Conservation (phyloP, 139 green algal genomes). For the Volvox reticuliferus region DNA sequence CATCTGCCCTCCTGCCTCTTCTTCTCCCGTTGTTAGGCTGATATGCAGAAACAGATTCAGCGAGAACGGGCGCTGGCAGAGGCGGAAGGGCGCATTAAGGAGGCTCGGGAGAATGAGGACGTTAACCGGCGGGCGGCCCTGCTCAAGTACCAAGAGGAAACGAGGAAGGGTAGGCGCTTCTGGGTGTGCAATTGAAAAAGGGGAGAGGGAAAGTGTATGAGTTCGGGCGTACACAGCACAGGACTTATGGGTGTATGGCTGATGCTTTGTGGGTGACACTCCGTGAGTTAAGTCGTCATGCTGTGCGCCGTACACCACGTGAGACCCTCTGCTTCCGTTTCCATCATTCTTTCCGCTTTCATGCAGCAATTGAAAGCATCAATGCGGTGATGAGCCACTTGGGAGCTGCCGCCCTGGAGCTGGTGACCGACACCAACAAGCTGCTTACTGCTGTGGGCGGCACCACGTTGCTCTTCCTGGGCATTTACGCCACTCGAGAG, state of each 20-base stretch:
- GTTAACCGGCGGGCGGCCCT: slow-evolving; percentile 87
- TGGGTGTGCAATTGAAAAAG: neutral
- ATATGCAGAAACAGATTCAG: slow-evolving; percentile 89
- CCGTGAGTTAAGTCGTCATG: neutral
- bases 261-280: too few species aligned
- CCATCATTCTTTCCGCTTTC: neutral
- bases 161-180: slow-evolving; percentile 31
- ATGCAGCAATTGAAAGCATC: slow-evolving; percentile 83
- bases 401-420: slow-evolving; percentile 68
- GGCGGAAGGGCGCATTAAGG: slow-evolving; percentile 91
- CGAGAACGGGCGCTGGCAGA: slow-evolving; percentile 92
- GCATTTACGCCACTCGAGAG: slow-evolving; percentile 90
- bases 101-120: slow-evolving; percentile 96
- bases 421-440: slow-evolving; percentile 90
- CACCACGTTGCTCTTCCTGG: slow-evolving; percentile 83
- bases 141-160: slow-evolving; percentile 74
- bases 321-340: neutral
- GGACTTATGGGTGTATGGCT: too few species aligned
- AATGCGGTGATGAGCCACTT: slow-evolving; percentile 90
- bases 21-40: slow-evolving; percentile 58
- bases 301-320: neutral
- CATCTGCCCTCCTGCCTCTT: neutral
- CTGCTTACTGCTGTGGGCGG: slow-evolving; percentile 76
- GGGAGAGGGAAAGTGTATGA: neutral
- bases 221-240: neutral